These are phyloP conservation scores for Daldinia sp. DNA, from an alignment of 2,329 filamentous ascomycete genomes.

Conservation along the genomic window DNA sequence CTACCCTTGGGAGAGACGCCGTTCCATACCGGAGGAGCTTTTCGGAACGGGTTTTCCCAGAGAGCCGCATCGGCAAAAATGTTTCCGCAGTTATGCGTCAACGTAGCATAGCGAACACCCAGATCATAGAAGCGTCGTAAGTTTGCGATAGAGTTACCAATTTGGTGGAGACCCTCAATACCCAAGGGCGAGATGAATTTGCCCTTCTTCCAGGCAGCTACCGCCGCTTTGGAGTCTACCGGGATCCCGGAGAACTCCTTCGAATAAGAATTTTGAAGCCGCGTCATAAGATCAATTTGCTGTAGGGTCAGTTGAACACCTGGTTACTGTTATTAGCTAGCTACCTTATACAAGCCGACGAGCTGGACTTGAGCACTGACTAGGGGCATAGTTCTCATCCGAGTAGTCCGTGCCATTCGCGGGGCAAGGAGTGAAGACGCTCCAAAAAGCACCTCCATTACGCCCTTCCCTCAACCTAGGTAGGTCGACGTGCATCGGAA, in stretches of 20 bases:
- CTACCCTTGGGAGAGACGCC: conserved; percentile 78
- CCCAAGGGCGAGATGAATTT: conserved; percentile 80
- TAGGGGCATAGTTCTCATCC: conserved; percentile 72
- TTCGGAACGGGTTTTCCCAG: conserved; percentile 59
- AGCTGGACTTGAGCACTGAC: conserved; percentile 52
- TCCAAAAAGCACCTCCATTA: conserved; percentile 92
- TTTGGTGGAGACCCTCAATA: conserved; percentile 91
- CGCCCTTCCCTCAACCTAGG: conserved; percentile 75
- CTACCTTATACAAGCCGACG: background rate
- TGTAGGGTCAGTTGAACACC: conserved; percentile 71
- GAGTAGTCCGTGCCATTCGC: conserved; percentile 76
- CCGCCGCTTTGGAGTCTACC: conserved; percentile 67
- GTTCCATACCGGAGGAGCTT: conserved; percentile 67
- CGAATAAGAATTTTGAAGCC: conserved; percentile 59
- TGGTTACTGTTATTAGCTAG: conserved; percentile 54
- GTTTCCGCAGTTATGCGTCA: conserved; percentile 96
- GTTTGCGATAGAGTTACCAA: conserved; percentile 82
- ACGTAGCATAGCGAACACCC: conserved; percentile 85
- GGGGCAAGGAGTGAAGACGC: conserved; percentile 82
- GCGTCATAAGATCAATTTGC: conserved; percentile 71
- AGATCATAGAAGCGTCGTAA: conserved; percentile 78
- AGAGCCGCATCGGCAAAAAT: conserved; percentile 86
- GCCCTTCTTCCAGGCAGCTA: conserved; percentile 65
- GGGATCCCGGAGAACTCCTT: conserved; percentile 69
- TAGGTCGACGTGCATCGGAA: conserved; percentile 79